Evolutionary conservation across 1,284 basidiomycete species (phyloP), one percentile per base, ranked within the genome.

Genomic region (Rhizoctonia solani): DNA sequence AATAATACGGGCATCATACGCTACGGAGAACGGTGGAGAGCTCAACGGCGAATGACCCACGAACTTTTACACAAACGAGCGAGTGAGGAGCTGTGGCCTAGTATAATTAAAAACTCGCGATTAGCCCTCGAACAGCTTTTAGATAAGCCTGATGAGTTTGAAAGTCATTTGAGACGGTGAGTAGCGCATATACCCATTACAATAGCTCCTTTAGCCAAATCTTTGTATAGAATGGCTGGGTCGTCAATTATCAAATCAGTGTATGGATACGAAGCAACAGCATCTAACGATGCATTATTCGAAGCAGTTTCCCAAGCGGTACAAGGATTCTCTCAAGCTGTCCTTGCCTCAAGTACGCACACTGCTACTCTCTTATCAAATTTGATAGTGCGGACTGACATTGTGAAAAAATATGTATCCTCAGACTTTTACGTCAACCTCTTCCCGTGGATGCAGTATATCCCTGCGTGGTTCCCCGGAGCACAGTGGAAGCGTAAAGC

Each of bases 401-500:
- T 39, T 8, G 9, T 39, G 37, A 16, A 39, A 39, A 8, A 39
- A 8, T 16, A 16, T 39, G 37, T 39, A n/a, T n/a, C n/a, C n/a
- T 39, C 16, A 61, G 44, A 49, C n/a, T 61, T 61, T 23, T 61
- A n/a, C 13, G 56, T 49, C 8, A 49, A 61, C 44, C 19, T 44
- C 16, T 13, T 53, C 4, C 59, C 49, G 16, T 53, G 59, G 49
- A 23, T 69, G 3, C 37, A 52, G 5, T 42, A 66, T 25, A 29
- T 69, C n/a, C 68, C 61, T 1, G 39, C n/a, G n/a, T n/a, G n/a
- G n/a, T n/a, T n/a, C n/a, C n/a, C n/a, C n/a, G n/a, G n/a, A n/a
- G n/a, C n/a, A 4, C n/a, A 21, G n/a, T 66, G 53, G 59, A 46
- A 50, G 23, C 68, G 52, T 3, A 47, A 53, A 27, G 59, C 52